Percentiles rank a stretch among this genome's conserved stretches.
Conservation (phyloP, 805 yeast species). For the Myxozyma kluyveri region DNA sequence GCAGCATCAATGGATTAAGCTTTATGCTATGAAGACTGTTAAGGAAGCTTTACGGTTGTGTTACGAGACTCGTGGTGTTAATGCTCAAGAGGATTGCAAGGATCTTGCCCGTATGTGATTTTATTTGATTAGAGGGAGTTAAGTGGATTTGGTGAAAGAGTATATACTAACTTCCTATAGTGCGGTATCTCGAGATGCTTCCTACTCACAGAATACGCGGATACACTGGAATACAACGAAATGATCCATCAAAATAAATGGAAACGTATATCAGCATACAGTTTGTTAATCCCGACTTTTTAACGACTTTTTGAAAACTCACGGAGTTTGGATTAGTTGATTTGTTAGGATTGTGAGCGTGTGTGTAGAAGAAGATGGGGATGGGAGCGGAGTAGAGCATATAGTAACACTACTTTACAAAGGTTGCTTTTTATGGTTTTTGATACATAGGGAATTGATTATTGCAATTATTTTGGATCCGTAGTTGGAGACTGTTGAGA, state of each 20-base stretch:
- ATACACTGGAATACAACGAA: slow-evolving; percentile 81
- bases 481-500: too few relatives aligned
- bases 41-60: slow-evolving; percentile 77
- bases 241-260: slow-evolving; percentile 71
- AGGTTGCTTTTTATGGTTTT: too few relatives aligned
- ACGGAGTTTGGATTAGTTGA: too few relatives aligned
- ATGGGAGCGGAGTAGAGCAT: too few relatives aligned
- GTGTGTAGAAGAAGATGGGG: too few relatives aligned
- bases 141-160: neutral
- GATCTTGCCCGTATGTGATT: slow-evolving; percentile 61
- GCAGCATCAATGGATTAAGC: slow-evolving; percentile 76
- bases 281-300: too few relatives aligned
- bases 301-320: too few relatives aligned
- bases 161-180: slow-evolving; percentile 22
- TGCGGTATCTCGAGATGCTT: slow-evolving; percentile 66
- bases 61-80: slow-evolving; percentile 57
- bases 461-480: too few relatives aligned
- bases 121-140: neutral
- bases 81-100: slow-evolving; percentile 75
- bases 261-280: too few relatives aligned
- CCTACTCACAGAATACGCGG: slow-evolving; percentile 69
- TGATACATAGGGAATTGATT: too few relatives aligned
- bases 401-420: too few relatives aligned
- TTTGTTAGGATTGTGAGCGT: too few relatives aligned
- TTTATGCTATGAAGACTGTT: slow-evolving; percentile 59